These are phyloP conservation scores for Alternaria sp. DNA, from an alignment of 2,329 filamentous ascomycete genomes.

Conservation along the genomic window DNA sequence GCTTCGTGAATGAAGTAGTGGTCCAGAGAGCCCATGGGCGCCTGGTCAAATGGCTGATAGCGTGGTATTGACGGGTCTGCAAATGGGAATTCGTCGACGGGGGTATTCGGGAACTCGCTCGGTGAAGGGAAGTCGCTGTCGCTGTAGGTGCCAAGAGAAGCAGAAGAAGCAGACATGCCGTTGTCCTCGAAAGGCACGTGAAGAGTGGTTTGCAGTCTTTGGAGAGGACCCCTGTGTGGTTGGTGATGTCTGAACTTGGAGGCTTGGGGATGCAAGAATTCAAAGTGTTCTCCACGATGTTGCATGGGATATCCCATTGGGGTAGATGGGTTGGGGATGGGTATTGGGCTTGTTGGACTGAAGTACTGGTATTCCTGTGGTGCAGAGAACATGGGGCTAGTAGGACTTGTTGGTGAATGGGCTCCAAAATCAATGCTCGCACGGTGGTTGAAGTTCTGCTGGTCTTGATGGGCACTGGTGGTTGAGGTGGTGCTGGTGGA, in stretches of 20 bases:
- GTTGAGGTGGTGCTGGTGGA: slow-evolving; percentile 32
- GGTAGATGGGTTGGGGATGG: slow-evolving; percentile 50
- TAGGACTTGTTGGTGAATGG: slow-evolving; percentile 47
- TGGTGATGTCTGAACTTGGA: slow-evolving; percentile 52
- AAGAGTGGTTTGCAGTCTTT: slow-evolving; percentile 55
- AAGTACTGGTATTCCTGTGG: slow-evolving; percentile 51
- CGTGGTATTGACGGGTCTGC: slow-evolving; percentile 52
- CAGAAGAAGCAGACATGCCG: slow-evolving; percentile 56
- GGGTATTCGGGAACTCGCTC: slow-evolving; percentile 58
- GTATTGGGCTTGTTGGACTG: slow-evolving; percentile 52
- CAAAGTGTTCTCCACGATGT: slow-evolving; percentile 52
- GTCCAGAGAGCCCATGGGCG: slow-evolving; percentile 52
- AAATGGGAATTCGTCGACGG: slow-evolving; percentile 55
- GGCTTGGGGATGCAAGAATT: slow-evolving; percentile 45
- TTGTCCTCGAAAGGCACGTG: slow-evolving; percentile 53
- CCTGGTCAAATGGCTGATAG: slow-evolving; percentile 48
- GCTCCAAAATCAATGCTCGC: slow-evolving; percentile 48
- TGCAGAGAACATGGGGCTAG: slow-evolving; percentile 49
- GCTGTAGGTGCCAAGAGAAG: slow-evolving; percentile 58
- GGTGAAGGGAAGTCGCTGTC: slow-evolving; percentile 60
- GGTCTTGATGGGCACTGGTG: slow-evolving; percentile 35
- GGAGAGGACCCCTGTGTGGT: slow-evolving; percentile 52
- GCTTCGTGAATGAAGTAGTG: slow-evolving; percentile 47
- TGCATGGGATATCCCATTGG: slow-evolving; percentile 52
- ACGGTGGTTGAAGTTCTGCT: slow-evolving; percentile 39